Conservation (phyloP, 129 eudicot species). For the Saussurea involucrata region DNA sequence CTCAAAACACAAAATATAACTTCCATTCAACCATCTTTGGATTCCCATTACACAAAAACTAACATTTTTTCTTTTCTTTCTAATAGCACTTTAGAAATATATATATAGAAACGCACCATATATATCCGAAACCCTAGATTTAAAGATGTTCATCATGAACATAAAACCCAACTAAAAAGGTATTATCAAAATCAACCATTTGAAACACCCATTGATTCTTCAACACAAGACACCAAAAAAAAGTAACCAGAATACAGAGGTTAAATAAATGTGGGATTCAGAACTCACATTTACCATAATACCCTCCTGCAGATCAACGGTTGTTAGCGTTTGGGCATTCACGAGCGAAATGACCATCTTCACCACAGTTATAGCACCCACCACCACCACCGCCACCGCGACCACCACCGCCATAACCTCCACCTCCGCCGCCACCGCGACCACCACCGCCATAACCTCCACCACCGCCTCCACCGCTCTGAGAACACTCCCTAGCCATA, state of each 20-base stretch:
- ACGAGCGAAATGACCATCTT: slow-evolving; percentile 31
- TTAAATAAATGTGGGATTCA: slow-evolving; percentile 3
- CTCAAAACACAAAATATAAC: no score
- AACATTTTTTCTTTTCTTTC: not conserved
- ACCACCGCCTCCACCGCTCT: slow-evolving; percentile 19
- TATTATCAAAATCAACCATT: slow-evolving; percentile 5
- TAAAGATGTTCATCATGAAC: slow-evolving; percentile 1
- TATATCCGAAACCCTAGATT: slow-evolving; percentile 11
- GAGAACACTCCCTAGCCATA: slow-evolving; percentile 21
- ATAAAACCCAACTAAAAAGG: not conserved
- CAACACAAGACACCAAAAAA: slow-evolving; percentile 13
- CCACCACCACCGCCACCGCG: slow-evolving; percentile 23
- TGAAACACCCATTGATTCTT: slow-evolving; percentile 10
- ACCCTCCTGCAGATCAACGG: slow-evolving; percentile 11
- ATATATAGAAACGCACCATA: slow-evolving; percentile 7
- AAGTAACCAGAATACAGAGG: not conserved
- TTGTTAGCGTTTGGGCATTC: slow-evolving; percentile 25
- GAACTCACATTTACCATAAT: slow-evolving; percentile 21
- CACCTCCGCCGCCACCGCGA: not conserved
- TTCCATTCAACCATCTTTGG: slow-evolving; percentile 16
- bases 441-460: not conserved
- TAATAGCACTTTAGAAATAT: not conserved
- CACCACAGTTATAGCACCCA: slow-evolving; percentile 30
- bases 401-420: not conserved
- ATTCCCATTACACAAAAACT: slow-evolving; percentile 15